Percentiles rank a stretch among this genome's conserved stretches.
These are phyloP conservation scores for Globisporangium canariense DNA, from an alignment of 352 stramenopile genomes.

Conservation along the genomic window DNA sequence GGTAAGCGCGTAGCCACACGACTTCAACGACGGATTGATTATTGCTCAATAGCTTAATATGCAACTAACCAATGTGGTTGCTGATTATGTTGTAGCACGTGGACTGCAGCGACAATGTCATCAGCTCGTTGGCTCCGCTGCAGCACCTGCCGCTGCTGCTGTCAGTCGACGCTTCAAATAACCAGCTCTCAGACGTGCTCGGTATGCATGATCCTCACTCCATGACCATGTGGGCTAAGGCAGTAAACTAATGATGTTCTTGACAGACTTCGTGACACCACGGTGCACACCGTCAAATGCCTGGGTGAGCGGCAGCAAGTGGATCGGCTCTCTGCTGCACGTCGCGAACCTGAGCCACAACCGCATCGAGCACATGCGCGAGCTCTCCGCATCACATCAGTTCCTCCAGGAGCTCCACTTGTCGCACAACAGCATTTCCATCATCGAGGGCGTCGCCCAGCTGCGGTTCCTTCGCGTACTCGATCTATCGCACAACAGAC, in stretches of 20 bases:
- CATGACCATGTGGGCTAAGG: background rate
- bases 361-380: constrained; percentile 45
- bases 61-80: background rate
- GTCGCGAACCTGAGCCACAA: constrained; percentile 52
- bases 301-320: constrained; percentile 52
- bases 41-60: too few species aligned
- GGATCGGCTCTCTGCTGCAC: constrained; percentile 65
- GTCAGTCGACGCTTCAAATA: constrained; percentile 53
- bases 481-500: constrained; percentile 64
- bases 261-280: constrained; percentile 57
- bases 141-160: constrained; percentile 48
- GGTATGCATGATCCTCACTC: constrained; percentile 9
- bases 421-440: constrained; percentile 50
- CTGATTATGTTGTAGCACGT: constrained; percentile 41
- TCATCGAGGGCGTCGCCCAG: constrained; percentile 43
- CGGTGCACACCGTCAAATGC: constrained; percentile 47
- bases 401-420: constrained; percentile 69
- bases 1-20: constrained; percentile 21
- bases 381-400: constrained; percentile 43
- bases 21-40: too few species aligned
- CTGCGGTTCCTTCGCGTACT: constrained; percentile 65
- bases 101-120: constrained; percentile 44
- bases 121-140: constrained; percentile 42
- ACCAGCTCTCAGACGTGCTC: constrained; percentile 53
- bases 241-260: background rate